These are phyloP conservation scores for Talaromyces sp. DNA, from an alignment of 2,329 filamentous ascomycete species.

Conservation along the genomic window DNA sequence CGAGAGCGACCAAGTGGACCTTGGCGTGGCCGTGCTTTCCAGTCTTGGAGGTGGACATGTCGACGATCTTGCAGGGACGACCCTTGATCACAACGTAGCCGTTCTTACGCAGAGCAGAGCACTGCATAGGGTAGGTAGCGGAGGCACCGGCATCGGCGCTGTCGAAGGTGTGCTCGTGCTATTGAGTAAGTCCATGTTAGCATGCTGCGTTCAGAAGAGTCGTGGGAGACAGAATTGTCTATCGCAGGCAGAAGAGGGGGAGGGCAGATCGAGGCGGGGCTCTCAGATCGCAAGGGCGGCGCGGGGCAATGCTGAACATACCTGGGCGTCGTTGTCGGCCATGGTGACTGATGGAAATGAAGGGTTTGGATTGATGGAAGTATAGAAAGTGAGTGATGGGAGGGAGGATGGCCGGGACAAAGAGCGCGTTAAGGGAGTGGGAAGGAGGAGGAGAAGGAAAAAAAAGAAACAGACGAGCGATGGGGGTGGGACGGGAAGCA, in stretches of 20 bases:
- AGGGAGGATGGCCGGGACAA: conserved; percentile 18
- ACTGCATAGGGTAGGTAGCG: conserved; percentile 94
- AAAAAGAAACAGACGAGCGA: conserved; percentile 23
- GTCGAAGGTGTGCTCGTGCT: conserved; percentile 81
- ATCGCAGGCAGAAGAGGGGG: conserved; percentile 9
- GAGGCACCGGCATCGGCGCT: conserved; percentile 95
- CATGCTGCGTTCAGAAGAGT: no score
- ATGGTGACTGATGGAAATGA: conserved; percentile 52
- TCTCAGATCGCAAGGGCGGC: conserved; percentile 29
- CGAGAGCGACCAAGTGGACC: conserved; percentile 95
- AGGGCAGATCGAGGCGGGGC: conserved; percentile 10
- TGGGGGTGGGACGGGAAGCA: conserved; percentile 18
- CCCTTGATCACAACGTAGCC: conserved; percentile 97
- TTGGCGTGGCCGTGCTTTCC: conserved; percentile 99
- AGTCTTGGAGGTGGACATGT: conserved; percentile 99
- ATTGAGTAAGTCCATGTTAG: conserved; percentile 19
- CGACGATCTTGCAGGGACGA: conserved; percentile 99
- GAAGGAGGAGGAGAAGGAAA: conserved; percentile 21
- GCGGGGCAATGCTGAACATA: conserved; percentile 44
- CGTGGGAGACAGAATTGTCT: background rate
- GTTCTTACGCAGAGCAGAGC: conserved; percentile 99
- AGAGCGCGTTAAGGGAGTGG: conserved; percentile 14
- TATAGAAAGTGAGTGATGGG: conserved; percentile 5
- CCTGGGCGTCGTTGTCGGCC: conserved; percentile 64
- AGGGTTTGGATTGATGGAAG: conserved; percentile 8